phyloP scores from a whole-genome alignment of 129 eudicot species.

The Ambrosia trifida region DNA sequence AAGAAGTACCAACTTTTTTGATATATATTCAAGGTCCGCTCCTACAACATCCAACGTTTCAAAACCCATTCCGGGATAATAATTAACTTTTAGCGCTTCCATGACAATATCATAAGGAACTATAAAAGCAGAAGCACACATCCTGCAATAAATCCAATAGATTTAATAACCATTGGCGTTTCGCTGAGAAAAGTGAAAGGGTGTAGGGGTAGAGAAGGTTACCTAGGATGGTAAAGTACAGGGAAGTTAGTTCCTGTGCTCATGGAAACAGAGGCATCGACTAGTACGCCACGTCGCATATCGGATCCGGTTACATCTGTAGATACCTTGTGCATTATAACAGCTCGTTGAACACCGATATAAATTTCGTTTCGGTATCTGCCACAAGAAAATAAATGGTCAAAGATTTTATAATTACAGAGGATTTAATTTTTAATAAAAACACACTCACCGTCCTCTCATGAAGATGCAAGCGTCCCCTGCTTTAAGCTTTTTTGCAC shows the following conservation, averaged over 20 bases:
- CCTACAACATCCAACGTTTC: constrained; percentile 14
- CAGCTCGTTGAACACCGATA: constrained; percentile 13
- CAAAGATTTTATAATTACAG: neutral
- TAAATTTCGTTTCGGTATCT: constrained; percentile 16
- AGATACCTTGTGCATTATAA: neutral
- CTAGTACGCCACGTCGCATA: constrained; percentile 22
- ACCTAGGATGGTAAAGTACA: constrained; percentile 16
- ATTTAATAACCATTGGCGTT: constrained; percentile 5
- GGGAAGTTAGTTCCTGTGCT: neutral
- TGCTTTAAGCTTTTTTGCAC: constrained; percentile 25
- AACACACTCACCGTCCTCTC: constrained; percentile 5
- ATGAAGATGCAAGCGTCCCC: constrained; percentile 37
- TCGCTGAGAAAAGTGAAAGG: neutral
- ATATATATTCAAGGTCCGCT: neutral
- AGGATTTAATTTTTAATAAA: too few species aligned
- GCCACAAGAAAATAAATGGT: constrained; percentile 14
- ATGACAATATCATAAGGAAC: constrained; percentile 12
- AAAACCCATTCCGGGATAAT: constrained; percentile 8
- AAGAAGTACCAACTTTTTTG: neutral
- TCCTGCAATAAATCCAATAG: constrained; percentile 18
- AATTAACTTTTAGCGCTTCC: neutral
- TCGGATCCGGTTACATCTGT: neutral
- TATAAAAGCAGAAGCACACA: constrained; percentile 3
- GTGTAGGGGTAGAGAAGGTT: neutral
- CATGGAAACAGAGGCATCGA: neutral